Conservation (phyloP, 805 yeast genomes). For the Myxozyma udenii region DNA sequence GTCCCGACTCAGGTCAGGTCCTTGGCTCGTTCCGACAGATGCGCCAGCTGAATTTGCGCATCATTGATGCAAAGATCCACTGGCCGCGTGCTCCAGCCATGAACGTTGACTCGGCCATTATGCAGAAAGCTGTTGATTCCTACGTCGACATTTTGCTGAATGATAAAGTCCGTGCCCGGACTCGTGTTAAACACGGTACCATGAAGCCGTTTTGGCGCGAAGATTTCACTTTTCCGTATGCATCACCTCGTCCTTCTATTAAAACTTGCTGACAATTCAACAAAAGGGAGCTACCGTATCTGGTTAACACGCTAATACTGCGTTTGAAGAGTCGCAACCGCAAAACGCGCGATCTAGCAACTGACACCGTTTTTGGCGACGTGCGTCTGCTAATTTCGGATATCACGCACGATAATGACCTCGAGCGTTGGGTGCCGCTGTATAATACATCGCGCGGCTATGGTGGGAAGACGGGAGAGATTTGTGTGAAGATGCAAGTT, state of each 20-base stretch:
- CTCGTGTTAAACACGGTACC: constrained; percentile 56
- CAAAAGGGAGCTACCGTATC: constrained; percentile 51
- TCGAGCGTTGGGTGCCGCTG: constrained; percentile 35
- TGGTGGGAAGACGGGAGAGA: constrained; percentile 28
- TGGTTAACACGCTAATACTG: constrained; percentile 25
- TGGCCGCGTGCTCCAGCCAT: constrained; percentile 19
- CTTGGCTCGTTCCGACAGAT: constrained; percentile 22
- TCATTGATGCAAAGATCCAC: constrained; percentile 23
- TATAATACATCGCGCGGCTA: constrained; percentile 19
- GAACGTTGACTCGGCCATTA: constrained; percentile 9
- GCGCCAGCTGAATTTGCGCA: constrained; percentile 13
- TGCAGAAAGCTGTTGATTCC: constrained; percentile 28
- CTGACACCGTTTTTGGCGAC: constrained; percentile 22
- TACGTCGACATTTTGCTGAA: constrained; percentile 74
- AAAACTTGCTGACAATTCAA: constrained; percentile 38
- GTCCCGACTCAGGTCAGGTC: constrained; percentile 25
- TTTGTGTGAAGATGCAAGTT: constrained; percentile 33
- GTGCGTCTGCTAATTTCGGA: constrained; percentile 23
- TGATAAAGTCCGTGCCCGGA: constrained; percentile 73
- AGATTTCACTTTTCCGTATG: constrained; percentile 54
- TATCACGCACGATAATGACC: constrained; percentile 22
- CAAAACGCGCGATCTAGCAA: constrained; percentile 7
- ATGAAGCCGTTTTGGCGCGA: constrained; percentile 81
- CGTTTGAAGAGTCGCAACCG: constrained; percentile 20
- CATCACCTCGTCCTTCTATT: constrained; percentile 45